Base-by-base conservation (phyloP, 1,284 basidiomycete genomes). In the Fereydounia khargensis region DNA sequence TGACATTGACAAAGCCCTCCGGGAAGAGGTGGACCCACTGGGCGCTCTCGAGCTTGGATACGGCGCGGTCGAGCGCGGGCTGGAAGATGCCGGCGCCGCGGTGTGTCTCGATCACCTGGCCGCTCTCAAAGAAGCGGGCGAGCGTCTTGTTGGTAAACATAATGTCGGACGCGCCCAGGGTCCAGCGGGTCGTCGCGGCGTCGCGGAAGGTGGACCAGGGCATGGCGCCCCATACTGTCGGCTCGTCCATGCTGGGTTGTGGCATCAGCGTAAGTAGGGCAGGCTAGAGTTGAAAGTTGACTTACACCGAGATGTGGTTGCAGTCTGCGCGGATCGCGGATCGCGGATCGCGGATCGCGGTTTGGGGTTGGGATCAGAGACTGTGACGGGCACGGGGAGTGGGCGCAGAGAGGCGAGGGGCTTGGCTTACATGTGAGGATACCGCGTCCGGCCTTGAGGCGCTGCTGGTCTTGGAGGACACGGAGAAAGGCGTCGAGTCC, bases 11-110 rank as follows among this genome's bases (percentile, higher is more conserved):
- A 63, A 87, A 88, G 18, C 94, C 92, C 77, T 98, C 95, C 0
- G 90, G 85, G 65, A 92, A 98, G 32, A 98, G 81, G 72, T 98
- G 94, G 10, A 94, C 89, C 94, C 92, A 97, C 48, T 82, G 82
- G 10, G 91, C 91, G 22, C 81, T 71, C 70, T 91, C 82, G 23
- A 98, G 78, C 73, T 87, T 86, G 40, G 83, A 78, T 34, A 94
- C 87, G 0, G 91, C 89, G 17, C 79, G 70, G 71, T 96, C 87
- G 6, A 98, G 82, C 3, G 94, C 88, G 6, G 83, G 82, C 73
- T 98, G 94, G 76, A 89, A 88, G 48, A 97, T 85, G 1, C 95
- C 94, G 8, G 82, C 82, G 6, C 91, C 92, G 35, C 94, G 82
- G 68, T 91, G 85, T 0, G 91, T 97, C 76, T 95, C 89, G 50